phyloP scores from a whole-genome alignment of 805 yeast species.

The Metschnikowia henanensis region DNA sequence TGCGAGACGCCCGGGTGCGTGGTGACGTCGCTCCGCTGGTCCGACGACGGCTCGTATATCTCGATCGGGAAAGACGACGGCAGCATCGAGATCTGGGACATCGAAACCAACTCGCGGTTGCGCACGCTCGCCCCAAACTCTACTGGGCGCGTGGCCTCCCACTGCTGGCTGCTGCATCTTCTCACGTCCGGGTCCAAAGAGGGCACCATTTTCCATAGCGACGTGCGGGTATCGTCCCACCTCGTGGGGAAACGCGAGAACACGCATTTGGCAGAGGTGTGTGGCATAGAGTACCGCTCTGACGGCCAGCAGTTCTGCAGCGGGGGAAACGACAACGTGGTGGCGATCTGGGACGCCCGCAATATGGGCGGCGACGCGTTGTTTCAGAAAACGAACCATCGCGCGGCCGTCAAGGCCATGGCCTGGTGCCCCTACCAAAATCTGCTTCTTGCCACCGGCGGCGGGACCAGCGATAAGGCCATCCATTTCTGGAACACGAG shows the following conservation, averaged over 20 bases:
- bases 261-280: constrained; percentile 81
- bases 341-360: constrained; percentile 85
- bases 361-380: constrained; percentile 47
- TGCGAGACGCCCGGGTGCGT: constrained; percentile 51
- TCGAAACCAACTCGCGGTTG: constrained; percentile 68
- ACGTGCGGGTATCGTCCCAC: constrained; percentile 83
- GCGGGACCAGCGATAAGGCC: constrained; percentile 87
- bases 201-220: constrained; percentile 85
- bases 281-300: constrained; percentile 82
- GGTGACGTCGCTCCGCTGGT: constrained; percentile 83
- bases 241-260: constrained; percentile 52
- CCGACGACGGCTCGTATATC: constrained; percentile 83
- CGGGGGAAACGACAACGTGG: constrained; percentile 94
- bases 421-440: constrained; percentile 92
- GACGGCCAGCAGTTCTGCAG: constrained; percentile 87
- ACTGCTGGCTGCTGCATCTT: constrained; percentile 81
- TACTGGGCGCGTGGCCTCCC: constrained; percentile 72
- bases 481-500: constrained; percentile 94
- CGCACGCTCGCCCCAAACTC: constrained; percentile 73
- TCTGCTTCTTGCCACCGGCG: constrained; percentile 91
- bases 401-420: constrained; percentile 93
- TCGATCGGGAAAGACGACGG: constrained; percentile 87
- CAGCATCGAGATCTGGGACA: constrained; percentile 89
- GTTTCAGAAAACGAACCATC: constrained; percentile 75
- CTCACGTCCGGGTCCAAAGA: constrained; percentile 85